Evolutionary conservation across 1,139 yeast species (phyloP).

Genomic region (Pichia sp.): DNA sequence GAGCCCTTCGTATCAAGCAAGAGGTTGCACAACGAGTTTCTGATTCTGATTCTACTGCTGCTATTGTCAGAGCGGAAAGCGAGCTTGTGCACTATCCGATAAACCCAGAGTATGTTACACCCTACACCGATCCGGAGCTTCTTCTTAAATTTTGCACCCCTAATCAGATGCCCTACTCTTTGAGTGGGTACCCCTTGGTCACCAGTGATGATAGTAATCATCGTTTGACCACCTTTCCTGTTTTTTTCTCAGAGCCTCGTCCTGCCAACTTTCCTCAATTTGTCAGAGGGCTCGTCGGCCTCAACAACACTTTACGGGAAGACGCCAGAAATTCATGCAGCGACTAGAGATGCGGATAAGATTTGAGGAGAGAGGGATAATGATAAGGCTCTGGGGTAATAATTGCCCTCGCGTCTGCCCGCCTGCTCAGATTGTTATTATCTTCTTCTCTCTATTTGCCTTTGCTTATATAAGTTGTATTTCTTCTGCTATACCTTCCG

Average conservation of each 20-base stretch:
- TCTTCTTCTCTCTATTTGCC: background rate
- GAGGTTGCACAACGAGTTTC: background rate
- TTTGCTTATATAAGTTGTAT: too few relatives aligned
- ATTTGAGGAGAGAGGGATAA: background rate
- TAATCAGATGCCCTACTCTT: conserved; percentile 11
- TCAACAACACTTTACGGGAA: conserved; percentile 2
- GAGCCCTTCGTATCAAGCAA: background rate
- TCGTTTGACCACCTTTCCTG: background rate
- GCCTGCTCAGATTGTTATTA: background rate
- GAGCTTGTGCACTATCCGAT: conserved; percentile 13
- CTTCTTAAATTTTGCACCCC: conserved; percentile 8
- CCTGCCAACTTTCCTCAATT: conserved; percentile 5
- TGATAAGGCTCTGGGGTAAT: background rate
- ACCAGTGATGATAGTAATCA: background rate
- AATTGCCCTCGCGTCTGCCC: conserved; percentile 1
- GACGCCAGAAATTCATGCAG: background rate
- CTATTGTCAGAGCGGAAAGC: background rate
- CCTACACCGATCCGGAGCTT: conserved; percentile 11
- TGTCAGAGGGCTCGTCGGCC: conserved; percentile 5
- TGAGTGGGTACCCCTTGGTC: conserved; percentile 16
- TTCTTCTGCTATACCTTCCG: too few relatives aligned
- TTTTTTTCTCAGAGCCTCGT: background rate
- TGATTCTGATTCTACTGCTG: background rate
- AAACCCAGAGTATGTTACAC: background rate
- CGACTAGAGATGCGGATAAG: background rate